Percentiles rank a stretch among this genome's conserved stretches.
Conservation (phyloP, 1,284 basidiomycete genomes). For the Fomes fomentarius region DNA sequence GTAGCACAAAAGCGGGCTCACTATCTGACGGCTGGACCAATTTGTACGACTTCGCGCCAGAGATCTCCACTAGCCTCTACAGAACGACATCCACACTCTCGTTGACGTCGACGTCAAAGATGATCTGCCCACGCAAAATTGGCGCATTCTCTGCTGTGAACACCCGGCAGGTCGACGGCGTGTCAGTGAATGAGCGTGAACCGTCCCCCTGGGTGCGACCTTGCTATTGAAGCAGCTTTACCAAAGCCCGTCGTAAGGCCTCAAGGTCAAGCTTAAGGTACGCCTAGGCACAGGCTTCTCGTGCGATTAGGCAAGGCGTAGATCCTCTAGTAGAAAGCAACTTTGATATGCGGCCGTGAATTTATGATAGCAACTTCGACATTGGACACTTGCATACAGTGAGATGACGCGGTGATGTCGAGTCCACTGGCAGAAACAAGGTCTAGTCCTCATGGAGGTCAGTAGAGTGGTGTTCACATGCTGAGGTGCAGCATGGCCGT, state of each 20-base stretch:
- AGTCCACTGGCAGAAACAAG: too few species aligned
- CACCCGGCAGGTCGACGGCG: constrained; percentile 52
- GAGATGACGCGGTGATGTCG: too few species aligned
- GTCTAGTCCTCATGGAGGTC: background rate
- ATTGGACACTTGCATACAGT: too few species aligned
- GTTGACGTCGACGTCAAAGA: constrained; percentile 46
- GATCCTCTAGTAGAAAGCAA: too few species aligned
- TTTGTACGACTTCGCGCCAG: constrained; percentile 40
- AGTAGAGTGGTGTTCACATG: background rate
- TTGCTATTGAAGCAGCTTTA: too few species aligned
- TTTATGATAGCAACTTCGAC: too few species aligned
- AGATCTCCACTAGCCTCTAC: constrained; percentile 44
- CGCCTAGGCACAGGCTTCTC: too few species aligned
- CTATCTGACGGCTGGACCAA: constrained; percentile 38
- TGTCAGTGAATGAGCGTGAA: constrained; percentile 50
- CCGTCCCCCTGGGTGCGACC: constrained; percentile 45
- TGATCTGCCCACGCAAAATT: constrained; percentile 43
- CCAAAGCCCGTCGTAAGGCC: too few species aligned
- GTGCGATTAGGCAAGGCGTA: too few species aligned
- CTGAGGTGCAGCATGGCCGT: background rate
- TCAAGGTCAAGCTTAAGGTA: too few species aligned
- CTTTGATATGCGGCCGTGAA: too few species aligned
- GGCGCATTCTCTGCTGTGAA: constrained; percentile 45
- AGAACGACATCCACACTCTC: constrained; percentile 51
- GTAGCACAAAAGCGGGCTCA: constrained; percentile 28